Base-by-base conservation (phyloP, 2,329 filamentous ascomycete genomes). In the Ceratocystis diversiconidia region DNA sequence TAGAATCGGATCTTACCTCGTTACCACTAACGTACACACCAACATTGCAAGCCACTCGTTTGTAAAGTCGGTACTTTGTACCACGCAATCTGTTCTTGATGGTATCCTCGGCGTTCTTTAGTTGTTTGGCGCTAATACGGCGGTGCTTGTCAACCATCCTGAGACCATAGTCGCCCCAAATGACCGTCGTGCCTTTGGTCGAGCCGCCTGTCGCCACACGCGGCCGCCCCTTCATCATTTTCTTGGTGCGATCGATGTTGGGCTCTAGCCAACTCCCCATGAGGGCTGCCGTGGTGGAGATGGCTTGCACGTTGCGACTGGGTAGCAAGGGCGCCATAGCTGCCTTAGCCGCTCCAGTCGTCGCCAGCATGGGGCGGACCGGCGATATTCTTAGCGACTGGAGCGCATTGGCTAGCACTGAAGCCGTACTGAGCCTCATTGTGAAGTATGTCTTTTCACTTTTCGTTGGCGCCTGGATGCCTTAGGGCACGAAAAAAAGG, bases 21-120 rank as follows among this genome's bases (percentile, higher is more conserved):
- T 97, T 99, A 66, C 94, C 94, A 75, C 88, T 94, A 66, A 90
- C 87, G 76, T 94, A 99, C 25, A 99, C 95, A 73, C 92, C 94
- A 70, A 97, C 88, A 73, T 95, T 96, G 69, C 92, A 94, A 71
- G 85, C 86, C 63, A 97, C 87, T 69, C 94, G 84, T 79, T 90
- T 95, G 78, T 95, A 99, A 60, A 99, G 75, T 65, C 90, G 85
- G 76, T 95, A 99, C 73, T 91, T 90, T 81, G 95, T 86, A 59
- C 94, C 94, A 78, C 94, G 83, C 60, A 99, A 79, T 68, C 92
- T 83, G 72, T 85, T 84, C 75, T 90, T 92, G 75, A 99, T 97
- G 1, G 92, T 94, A 71, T 96, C 91, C 73, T 96, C 92, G 68
- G 90, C 94, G 73, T 90, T 86, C 77, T 92, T 92, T 69, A 99